Base-by-base conservation (phyloP, 306 rosid species). In the Delonix regia region DNA sequence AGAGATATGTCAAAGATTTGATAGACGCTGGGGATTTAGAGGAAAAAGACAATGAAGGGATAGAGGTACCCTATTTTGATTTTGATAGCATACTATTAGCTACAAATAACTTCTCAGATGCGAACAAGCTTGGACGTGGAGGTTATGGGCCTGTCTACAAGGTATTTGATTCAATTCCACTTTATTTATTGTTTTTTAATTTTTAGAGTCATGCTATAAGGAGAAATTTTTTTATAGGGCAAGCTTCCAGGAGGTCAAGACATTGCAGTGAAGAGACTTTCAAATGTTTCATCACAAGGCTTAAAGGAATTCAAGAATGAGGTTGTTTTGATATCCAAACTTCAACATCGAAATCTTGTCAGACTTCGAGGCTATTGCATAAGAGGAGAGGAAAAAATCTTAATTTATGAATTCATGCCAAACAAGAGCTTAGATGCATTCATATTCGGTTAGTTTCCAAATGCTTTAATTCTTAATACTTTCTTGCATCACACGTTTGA, bases 341-440 rank as follows among this genome's bases (percentile, higher is more conserved):
- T 86, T 44, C 90, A 88, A 4, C 94, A 86, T 30, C 71, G 84
- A 2, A 91, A 87, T 64, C 93, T 88, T 22, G 91, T 87, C 21
- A 70, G 84, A 56, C 84, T 87, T 2, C 15, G 47, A 47, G 93
- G 93, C 19, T 89, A 80, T 59, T 86, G 90, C 59, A 69, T 74
- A 1, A 66, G 68, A 41, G 85, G 78, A 21, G 79, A 74, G 5
- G 91, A 91, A 77, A 86, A 85, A 34, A 44, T 91, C 1, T 49
- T 89, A 52, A 28, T 90, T 0, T 90, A 86, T 53, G 91, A 88
- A 30, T 83, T 71, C 73, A 81, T 83, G 90, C 74, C 84, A 4
- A 86, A 88, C 75, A 83, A 77, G 84, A 86, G 92, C 48, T 41
- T 86, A 55, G 91, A 90, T 80, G 63, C 68, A 9, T 71, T 82